These are phyloP conservation scores for Pelargonium fulgidum DNA, from an alignment of 441 rosid genomes.

Conservation along the genomic window DNA sequence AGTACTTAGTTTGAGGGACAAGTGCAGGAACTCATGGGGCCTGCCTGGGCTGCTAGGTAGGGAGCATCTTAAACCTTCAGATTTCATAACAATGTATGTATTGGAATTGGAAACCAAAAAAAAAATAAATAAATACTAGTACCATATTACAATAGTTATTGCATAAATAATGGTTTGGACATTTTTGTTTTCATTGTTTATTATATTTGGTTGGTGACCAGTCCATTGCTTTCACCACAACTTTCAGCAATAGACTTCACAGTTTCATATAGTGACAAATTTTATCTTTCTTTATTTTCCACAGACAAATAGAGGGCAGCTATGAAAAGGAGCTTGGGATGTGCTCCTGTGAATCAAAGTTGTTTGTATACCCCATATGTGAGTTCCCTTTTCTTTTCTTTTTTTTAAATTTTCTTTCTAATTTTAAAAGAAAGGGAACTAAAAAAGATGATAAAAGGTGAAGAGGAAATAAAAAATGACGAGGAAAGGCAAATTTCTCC, in stretches of 20 bases:
- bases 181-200: conserved; percentile 1
- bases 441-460: too few relatives aligned
- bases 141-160: neutral
- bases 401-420: too few relatives aligned
- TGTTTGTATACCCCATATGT: neutral
- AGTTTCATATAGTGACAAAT: neutral
- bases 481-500: too few relatives aligned
- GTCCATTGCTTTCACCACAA: conserved; percentile 4
- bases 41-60: neutral
- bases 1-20: neutral
- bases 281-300: neutral
- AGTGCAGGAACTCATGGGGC: conserved; percentile 4
- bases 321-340: conserved; percentile 6
- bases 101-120: neutral
- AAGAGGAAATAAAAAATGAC: too few relatives aligned
- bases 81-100: too few relatives aligned
- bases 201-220: neutral
- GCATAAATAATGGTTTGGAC: neutral
- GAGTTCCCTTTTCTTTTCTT: neutral
- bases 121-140: neutral
- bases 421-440: too few relatives aligned
- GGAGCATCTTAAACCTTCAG: neutral
- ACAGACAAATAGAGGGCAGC: neutral
- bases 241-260: conserved; percentile 8
- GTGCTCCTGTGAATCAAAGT: neutral